Conservation (phyloP, 73 alveolate genomes). For the Paramecium tetraurelia region DNA sequence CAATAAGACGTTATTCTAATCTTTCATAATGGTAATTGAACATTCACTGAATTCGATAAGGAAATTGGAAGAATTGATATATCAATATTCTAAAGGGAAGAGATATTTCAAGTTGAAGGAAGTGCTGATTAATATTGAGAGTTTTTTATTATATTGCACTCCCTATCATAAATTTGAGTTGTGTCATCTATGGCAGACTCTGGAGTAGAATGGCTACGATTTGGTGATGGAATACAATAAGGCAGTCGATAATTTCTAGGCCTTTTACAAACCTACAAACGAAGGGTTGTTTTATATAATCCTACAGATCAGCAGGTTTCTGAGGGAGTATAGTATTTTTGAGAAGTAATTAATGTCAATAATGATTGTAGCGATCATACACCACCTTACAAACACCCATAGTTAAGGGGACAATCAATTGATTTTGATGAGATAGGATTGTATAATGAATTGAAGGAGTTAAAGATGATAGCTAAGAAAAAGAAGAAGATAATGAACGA, state of each 20-base stretch:
- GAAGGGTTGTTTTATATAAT: slow-evolving; percentile 12
- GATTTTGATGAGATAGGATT: slow-evolving; percentile 22
- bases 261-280: neutral
- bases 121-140: neutral
- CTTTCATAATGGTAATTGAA: neutral
- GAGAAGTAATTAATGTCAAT: neutral
- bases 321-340: slow-evolving; percentile 1
- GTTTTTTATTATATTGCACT: neutral
- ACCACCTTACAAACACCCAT: neutral
- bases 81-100: neutral
- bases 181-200: neutral
- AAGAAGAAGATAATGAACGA: neutral
- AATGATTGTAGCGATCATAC: neutral
- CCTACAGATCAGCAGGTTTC: neutral
- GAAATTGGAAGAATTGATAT: neutral
- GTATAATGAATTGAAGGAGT: neutral
- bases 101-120: slow-evolving; percentile 17
- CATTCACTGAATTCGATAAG: neutral
- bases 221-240: slow-evolving; percentile 16
- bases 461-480: slow-evolving; percentile 4
- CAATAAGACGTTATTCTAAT: neutral
- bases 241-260: neutral
- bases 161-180: slow-evolving; percentile 27
- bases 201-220: slow-evolving; percentile 34
- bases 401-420: neutral